Evolutionary conservation across 768 basidiomycete species (phyloP).

Genomic region (Mycena metata): DNA sequence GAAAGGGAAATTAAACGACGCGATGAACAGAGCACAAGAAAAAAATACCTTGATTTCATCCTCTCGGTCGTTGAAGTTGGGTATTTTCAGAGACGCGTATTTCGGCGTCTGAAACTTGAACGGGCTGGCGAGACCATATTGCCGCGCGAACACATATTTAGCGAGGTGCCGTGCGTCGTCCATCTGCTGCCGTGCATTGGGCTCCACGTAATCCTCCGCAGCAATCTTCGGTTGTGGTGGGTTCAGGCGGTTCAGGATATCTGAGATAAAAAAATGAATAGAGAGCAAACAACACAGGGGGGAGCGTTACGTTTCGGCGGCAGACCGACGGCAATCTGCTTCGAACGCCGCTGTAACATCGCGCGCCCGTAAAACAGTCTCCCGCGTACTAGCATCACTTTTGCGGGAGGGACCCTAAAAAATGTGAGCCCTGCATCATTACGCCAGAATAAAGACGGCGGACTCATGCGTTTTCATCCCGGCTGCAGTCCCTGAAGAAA

Average conservation of each 20-base stretch:
- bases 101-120: slow-evolving; percentile 55
- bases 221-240: slow-evolving; percentile 51
- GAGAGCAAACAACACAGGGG: background rate
- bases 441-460: background rate
- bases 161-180: slow-evolving; percentile 72
- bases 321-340: slow-evolving; percentile 71
- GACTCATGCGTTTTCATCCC: slow-evolving; percentile 25
- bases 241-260: slow-evolving; percentile 73
- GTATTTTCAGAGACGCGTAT: slow-evolving; percentile 51
- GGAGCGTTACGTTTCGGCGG: slow-evolving; percentile 71
- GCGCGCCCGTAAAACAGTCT: slow-evolving; percentile 81
- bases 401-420: slow-evolving; percentile 39
- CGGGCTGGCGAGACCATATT: slow-evolving; percentile 75
- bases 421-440: background rate
- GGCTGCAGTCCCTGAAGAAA: background rate
- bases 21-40: background rate
- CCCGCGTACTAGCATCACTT: slow-evolving; percentile 63
- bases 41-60: slow-evolving; percentile 73
- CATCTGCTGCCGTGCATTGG: slow-evolving; percentile 61
- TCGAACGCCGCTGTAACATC: slow-evolving; percentile 61
- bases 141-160: slow-evolving; percentile 89
- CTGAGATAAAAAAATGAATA: slow-evolving; percentile 44
- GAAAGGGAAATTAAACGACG: background rate
- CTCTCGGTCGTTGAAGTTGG: slow-evolving; percentile 74
- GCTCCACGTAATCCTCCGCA: slow-evolving; percentile 53